A percentile compares a stretch with the other conserved stretches of the same genome.
These are phyloP conservation scores for Pichia cactophila DNA, from an alignment of 1,139 yeast species.

Conservation along the genomic window DNA sequence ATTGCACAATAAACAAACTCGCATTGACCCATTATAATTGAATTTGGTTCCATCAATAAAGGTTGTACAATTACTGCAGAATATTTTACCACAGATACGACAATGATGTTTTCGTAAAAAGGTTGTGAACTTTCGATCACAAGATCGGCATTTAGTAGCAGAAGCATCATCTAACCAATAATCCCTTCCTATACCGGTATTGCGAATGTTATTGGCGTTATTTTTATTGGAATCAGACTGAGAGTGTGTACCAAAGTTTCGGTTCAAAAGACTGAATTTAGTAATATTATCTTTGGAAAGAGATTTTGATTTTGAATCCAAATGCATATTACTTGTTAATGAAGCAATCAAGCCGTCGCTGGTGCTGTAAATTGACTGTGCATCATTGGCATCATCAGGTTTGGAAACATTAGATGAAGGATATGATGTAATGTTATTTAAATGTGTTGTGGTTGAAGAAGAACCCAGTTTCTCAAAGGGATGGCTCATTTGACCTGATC, in stretches of 20 bases:
- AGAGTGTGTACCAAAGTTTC: not conserved
- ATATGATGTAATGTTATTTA: constrained; percentile 6
- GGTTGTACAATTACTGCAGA: constrained; percentile 80
- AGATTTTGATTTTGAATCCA: not conserved
- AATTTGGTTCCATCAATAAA: constrained; percentile 72
- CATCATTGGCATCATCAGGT: not conserved
- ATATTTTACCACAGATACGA: constrained; percentile 91
- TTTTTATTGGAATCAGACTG: not conserved
- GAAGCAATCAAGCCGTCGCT: constrained; percentile 5
- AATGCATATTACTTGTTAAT: not conserved
- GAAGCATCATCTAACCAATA: constrained; percentile 59
- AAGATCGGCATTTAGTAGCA: constrained; percentile 49
- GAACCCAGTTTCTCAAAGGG: constrained; percentile 1
- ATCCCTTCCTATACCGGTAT: constrained; percentile 29
- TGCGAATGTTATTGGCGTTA: constrained; percentile 12
- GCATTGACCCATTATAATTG: constrained; percentile 57
- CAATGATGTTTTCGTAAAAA: constrained; percentile 93
- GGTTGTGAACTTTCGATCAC: constrained; percentile 49
- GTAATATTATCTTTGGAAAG: constrained; percentile 1
- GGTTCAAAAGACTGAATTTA: not conserved
- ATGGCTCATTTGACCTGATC: not conserved
- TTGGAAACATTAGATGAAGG: not conserved
- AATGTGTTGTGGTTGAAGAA: constrained; percentile 4
- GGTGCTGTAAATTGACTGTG: not conserved
- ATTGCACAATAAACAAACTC: constrained; percentile 76